Base-by-base conservation (phyloP, 2,329 filamentous ascomycete genomes). In the Colletotrichum sp. region DNA sequence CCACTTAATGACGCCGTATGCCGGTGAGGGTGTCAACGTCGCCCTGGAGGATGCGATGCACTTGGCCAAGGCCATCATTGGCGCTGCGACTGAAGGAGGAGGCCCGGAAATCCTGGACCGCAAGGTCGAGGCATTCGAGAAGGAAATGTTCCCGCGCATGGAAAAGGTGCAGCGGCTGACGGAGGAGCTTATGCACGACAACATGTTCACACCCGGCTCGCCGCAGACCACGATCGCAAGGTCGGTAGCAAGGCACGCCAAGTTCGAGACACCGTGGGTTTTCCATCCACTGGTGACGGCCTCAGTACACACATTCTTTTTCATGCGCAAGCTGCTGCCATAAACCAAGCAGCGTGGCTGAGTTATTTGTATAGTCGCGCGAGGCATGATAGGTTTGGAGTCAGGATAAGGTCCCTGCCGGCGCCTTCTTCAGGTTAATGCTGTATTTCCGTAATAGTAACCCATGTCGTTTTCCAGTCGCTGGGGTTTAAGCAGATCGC, bases 11-110 rank as follows among this genome's bases (percentile, higher is more conserved):
- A 87, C 88, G 1, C 89, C 89, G 1, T 91, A 89, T 77, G 89
- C 88, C 2, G 91, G 91, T 7, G 90, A 91, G 73, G 91, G 91
- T 3, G 90, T 92, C 30, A 93, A 93, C 79, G 83, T 88, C 24
- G 90, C 87, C 2, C 86, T 93, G 80, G 85, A 87, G 63, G 91
- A 93, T 80, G 87, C 90, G 9, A 80, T 89, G 76, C 81, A 86
- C 26, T 84, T 93, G 24, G 88, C 87, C 1, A 80, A 83, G 34
- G 84, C 85, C 8, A 88, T 91, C 76, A 79, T 85, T 65, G 75
- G 76, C 10, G 80, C 81, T 2, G 75, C 78, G 3, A 67, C 81
- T 24, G 77, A 79, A 13, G 78, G 79, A 9, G 79, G 79, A 34
- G 71, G 28, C 6, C 55, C 66, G n/a, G 79, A 80, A 2, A 71